Conservation (phyloP, 176 grass and related monocot species). For the Oryza nivara region DNA sequence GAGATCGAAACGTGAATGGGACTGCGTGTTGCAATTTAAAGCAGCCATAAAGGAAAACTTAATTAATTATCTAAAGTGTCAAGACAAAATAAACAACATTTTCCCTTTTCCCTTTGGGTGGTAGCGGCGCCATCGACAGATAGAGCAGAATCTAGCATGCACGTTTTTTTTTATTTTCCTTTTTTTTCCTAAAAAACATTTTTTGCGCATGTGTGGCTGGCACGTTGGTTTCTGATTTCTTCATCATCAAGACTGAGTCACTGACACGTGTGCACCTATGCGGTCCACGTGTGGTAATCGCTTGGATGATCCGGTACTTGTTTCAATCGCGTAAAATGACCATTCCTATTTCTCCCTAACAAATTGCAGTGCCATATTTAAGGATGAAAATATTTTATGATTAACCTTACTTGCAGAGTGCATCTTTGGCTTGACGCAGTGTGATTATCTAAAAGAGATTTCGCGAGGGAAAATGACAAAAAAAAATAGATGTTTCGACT, state of each 20-base stretch:
- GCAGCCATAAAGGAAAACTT: neutral
- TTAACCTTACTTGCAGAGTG: too few relatives aligned
- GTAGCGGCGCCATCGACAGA: neutral
- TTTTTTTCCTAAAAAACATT: too few relatives aligned
- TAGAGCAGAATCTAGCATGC: neutral
- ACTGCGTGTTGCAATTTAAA: neutral
- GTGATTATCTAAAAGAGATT: too few relatives aligned
- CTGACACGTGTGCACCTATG: neutral
- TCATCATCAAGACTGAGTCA: neutral
- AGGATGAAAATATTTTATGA: too few relatives aligned
- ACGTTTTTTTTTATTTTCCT: neutral
- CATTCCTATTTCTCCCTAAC: too few relatives aligned
- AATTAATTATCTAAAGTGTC: neutral
- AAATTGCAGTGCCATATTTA: too few relatives aligned
- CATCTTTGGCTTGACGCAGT: neutral
- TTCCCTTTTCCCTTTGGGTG: too few relatives aligned
- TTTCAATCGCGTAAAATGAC: neutral
- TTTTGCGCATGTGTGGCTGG: too few relatives aligned
- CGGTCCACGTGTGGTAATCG: too few relatives aligned
- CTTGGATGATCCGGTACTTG: neutral
- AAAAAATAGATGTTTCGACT: too few relatives aligned
- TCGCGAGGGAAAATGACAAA: too few relatives aligned
- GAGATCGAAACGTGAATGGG: neutral
- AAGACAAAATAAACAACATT: neutral
- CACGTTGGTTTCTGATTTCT: neutral